Evolutionary conservation across 345 rosid genomes (phyloP).

Genomic region (Carallia brachiata): DNA sequence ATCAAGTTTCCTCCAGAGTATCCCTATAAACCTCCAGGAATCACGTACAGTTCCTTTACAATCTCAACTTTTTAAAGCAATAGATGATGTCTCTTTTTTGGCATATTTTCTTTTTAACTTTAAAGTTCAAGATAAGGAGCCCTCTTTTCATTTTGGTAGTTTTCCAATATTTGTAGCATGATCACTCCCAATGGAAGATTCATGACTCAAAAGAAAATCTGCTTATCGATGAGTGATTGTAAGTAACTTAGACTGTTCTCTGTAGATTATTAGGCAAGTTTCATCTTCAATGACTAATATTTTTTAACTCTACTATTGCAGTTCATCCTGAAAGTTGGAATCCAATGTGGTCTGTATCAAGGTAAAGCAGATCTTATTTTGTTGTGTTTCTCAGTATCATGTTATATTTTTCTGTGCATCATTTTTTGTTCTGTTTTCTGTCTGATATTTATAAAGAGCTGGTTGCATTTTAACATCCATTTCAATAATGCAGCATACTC

Average conservation of each 20-base stretch:
- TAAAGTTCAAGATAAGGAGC: background rate
- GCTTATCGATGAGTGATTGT: constrained; percentile 99
- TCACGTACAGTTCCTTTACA: constrained; percentile 55
- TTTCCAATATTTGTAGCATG: constrained; percentile 49
- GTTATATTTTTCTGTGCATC: background rate
- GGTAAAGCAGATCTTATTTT: constrained; percentile 42
- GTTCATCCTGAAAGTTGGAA: constrained; percentile 99
- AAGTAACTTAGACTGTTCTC: constrained; percentile 32
- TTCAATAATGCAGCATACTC: constrained; percentile 77
- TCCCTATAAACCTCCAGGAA: constrained; percentile 98
- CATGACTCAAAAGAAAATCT: constrained; percentile 92
- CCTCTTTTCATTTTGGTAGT: background rate
- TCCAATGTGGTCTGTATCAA: constrained; percentile 99
- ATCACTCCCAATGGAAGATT: constrained; percentile 98
- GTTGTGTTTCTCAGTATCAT: constrained; percentile 5
- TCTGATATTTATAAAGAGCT: background rate
- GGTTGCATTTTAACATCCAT: constrained; percentile 15
- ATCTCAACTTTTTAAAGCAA: constrained; percentile 9
- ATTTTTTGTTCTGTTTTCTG: background rate
- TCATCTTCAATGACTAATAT: constrained; percentile 1
- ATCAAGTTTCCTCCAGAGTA: constrained; percentile 97
- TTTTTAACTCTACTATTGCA: constrained; percentile 25
- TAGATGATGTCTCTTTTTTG: background rate
- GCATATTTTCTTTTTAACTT: constrained; percentile 1
- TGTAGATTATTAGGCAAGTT: constrained; percentile 6